A percentile compares a stretch with the other conserved stretches of the same genome.
Conservation (phyloP, 345 rosid genomes). For the Lepidium aucheri region DNA sequence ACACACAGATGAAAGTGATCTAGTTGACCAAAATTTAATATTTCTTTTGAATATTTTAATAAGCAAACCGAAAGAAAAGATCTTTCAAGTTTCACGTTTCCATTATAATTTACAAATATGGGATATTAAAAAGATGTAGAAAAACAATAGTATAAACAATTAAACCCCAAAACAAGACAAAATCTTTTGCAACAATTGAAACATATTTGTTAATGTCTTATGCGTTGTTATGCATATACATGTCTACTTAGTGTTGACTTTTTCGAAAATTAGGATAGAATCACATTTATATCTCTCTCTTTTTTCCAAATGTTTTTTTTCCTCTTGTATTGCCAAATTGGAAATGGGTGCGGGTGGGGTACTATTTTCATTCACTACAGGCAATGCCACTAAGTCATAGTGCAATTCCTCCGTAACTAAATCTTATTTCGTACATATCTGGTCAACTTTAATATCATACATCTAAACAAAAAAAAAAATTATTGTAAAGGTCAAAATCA, state of each 20-base stretch:
- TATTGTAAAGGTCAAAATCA: neutral
- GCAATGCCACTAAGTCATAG: constrained; percentile 24
- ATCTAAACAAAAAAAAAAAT: neutral
- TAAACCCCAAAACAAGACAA: neutral
- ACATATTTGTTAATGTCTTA: constrained; percentile 2
- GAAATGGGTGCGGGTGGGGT: constrained; percentile 29
- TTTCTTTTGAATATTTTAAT: neutral
- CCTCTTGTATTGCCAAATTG: neutral
- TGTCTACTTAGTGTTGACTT: constrained; percentile 18
- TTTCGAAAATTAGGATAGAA: constrained; percentile 13
- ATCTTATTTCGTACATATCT: constrained; percentile 19
- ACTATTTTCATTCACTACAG: constrained; percentile 13
- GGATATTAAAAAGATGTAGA: neutral
- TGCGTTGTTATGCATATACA: constrained; percentile 17
- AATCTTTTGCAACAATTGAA: neutral
- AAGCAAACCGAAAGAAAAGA: neutral
- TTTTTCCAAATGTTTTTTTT: neutral
- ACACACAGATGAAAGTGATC: too few species aligned
- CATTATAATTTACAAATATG: neutral
- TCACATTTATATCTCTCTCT: neutral
- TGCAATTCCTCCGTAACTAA: constrained; percentile 23
- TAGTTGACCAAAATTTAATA: neutral
- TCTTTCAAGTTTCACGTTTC: neutral
- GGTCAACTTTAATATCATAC: constrained; percentile 24
- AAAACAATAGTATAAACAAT: neutral